These are phyloP conservation scores for Theileria parva DNA, from an alignment of 169 alveolate genomes.

Conservation along the genomic window DNA sequence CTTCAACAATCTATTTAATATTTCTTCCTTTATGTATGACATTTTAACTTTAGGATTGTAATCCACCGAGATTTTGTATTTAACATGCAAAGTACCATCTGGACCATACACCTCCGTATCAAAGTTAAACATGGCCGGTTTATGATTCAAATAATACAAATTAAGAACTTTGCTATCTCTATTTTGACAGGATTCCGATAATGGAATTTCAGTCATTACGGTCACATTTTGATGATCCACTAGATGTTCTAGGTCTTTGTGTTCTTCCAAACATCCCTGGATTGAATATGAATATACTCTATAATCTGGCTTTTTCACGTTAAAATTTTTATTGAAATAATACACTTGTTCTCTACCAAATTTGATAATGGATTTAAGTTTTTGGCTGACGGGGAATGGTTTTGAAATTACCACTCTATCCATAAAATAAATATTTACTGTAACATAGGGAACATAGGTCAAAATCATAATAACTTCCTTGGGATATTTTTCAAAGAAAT, in stretches of 20 bases:
- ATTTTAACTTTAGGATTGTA: constrained; percentile 38
- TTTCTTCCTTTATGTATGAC: constrained; percentile 43
- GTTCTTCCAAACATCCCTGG: constrained; percentile 62
- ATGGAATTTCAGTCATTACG: constrained; percentile 34
- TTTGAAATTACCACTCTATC: constrained; percentile 25
- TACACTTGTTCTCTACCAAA: constrained; percentile 21
- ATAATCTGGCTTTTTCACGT: constrained; percentile 25
- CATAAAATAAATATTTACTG: constrained; percentile 37
- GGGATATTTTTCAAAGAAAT: constrained; percentile 34
- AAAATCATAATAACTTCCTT: constrained; percentile 27
- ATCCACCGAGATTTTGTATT: constrained; percentile 38
- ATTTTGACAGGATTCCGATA: constrained; percentile 49
- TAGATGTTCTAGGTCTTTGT: constrained; percentile 20
- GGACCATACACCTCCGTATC: constrained; percentile 54
- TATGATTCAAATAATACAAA: constrained; percentile 53
- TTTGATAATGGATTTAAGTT: constrained; percentile 2
- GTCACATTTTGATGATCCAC: constrained; percentile 24
- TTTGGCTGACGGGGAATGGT: constrained; percentile 32
- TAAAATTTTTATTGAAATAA: constrained; percentile 14
- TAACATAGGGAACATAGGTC: constrained; percentile 60
- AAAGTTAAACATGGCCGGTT: constrained; percentile 44
- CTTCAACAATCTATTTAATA: constrained; percentile 27
- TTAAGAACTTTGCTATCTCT: constrained; percentile 42
- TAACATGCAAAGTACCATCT: constrained; percentile 27
- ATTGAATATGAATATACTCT: constrained; percentile 53